phyloP scores from a whole-genome alignment of 148 eudicot genomes.

The Limonium bicolor region DNA sequence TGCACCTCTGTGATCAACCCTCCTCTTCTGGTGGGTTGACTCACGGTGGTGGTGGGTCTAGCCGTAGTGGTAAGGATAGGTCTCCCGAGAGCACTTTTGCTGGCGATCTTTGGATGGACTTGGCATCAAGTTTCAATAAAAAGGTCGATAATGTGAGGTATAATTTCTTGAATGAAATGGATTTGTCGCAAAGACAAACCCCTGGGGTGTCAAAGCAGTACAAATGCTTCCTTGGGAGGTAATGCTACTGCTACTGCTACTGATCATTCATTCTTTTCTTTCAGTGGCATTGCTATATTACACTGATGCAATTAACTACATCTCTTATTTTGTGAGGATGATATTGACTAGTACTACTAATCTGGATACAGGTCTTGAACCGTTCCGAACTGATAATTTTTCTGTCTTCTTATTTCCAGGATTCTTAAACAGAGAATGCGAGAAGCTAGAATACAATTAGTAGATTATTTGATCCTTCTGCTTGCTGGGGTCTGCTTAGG shows the following conservation, averaged over 20 bases:
- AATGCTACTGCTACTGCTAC: too few species aligned
- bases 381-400: too few species aligned
- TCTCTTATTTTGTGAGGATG: neutral
- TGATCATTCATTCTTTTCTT: too few species aligned
- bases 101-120: conserved; percentile 4
- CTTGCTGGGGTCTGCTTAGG: conserved; percentile 63
- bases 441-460: conserved; percentile 42
- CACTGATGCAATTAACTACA: too few species aligned
- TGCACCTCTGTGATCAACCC: conserved; percentile 3
- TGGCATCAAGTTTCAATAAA: neutral
- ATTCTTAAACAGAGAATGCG: conserved; percentile 41
- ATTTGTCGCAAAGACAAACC: conserved; percentile 1
- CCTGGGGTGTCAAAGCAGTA: neutral
- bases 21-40: neutral
- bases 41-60: neutral
- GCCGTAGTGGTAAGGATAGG: neutral
- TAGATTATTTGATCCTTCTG: conserved; percentile 47
- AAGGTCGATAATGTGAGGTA: conserved; percentile 3
- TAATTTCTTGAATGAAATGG: conserved; percentile 1
- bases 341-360: neutral
- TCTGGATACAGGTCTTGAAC: too few species aligned
- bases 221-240: conserved; percentile 6
- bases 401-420: conserved; percentile 17
- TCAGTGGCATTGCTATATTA: too few species aligned
- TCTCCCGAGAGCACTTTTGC: conserved; percentile 2